Conservation (phyloP, 495 filamentous ascomycete species). For the Talaromyces liani region DNA sequence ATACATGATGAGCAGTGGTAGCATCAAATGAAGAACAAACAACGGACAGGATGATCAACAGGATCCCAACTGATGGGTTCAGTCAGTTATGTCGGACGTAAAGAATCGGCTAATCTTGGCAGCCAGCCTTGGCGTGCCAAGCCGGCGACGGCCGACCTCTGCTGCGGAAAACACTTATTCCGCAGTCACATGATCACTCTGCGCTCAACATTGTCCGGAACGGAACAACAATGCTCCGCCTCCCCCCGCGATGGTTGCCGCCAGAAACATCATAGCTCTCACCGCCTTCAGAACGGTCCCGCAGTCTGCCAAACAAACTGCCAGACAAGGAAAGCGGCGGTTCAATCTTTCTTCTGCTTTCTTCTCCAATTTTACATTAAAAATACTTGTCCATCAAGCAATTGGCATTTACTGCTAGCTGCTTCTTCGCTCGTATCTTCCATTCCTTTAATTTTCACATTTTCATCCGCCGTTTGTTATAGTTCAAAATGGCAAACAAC, state of each 20-base stretch:
- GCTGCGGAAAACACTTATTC: background rate
- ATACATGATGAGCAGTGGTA: background rate
- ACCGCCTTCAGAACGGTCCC: conserved; percentile 8
- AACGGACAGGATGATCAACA: background rate
- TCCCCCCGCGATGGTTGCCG: background rate
- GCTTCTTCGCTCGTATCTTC: conserved; percentile 5
- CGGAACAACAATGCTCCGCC: background rate
- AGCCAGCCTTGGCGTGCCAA: background rate
- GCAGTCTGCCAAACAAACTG: conserved; percentile 25
- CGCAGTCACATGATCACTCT: background rate
- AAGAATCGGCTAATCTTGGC: background rate
- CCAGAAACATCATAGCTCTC: background rate
- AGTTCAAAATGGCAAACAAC: conserved; percentile 62
- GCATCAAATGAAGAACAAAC: background rate
- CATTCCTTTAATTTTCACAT: background rate
- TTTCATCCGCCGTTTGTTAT: conserved; percentile 6
- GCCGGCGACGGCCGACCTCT: background rate
- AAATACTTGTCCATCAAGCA: background rate
- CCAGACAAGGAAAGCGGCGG: conserved; percentile 19
- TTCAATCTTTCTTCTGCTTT: background rate
- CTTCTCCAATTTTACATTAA: background rate
- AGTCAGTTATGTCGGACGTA: background rate
- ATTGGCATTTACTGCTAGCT: background rate
- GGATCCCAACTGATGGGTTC: background rate
- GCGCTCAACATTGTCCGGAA: background rate